A percentile compares a stretch with the other conserved stretches of the same genome.
Conservation (phyloP, 2,329 filamentous ascomycete species). For the Aureobasidium subglaciale region DNA sequence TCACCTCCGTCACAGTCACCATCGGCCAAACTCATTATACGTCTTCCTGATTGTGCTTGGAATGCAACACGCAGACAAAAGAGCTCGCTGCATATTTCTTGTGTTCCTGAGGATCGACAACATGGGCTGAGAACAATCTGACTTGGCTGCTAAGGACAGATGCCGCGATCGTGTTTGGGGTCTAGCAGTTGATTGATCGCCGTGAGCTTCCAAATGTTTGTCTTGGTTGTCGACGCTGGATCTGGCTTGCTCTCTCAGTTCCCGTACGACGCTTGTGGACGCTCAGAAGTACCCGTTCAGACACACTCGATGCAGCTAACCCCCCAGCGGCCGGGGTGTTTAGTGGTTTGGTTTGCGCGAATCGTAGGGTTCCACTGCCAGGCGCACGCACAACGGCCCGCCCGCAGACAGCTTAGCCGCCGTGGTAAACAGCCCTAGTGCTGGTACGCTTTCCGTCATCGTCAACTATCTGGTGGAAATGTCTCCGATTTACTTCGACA, state of each 20-base stretch:
- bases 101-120: background rate
- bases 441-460: constrained; percentile 2
- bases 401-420: constrained; percentile 3
- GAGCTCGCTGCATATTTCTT: background rate
- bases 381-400: constrained; percentile 1
- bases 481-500: background rate
- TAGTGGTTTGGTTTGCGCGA: background rate
- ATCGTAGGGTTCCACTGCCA: background rate
- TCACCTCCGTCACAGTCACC: too few relatives aligned
- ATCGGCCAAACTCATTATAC: too few relatives aligned
- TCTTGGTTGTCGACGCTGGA: background rate
- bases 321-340: background rate
- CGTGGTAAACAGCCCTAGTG: background rate
- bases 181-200: background rate
- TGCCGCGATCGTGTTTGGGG: background rate
- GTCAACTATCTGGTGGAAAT: background rate
- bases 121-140: background rate
- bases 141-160: background rate
- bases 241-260: background rate
- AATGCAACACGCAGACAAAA: background rate
- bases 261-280: background rate
- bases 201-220: background rate
- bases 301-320: constrained; percentile 6
- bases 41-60: background rate
- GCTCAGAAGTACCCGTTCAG: background rate